phyloP scores from a whole-genome alignment of 2,329 filamentous ascomycete species.

The Pezicula rhizophila region DNA sequence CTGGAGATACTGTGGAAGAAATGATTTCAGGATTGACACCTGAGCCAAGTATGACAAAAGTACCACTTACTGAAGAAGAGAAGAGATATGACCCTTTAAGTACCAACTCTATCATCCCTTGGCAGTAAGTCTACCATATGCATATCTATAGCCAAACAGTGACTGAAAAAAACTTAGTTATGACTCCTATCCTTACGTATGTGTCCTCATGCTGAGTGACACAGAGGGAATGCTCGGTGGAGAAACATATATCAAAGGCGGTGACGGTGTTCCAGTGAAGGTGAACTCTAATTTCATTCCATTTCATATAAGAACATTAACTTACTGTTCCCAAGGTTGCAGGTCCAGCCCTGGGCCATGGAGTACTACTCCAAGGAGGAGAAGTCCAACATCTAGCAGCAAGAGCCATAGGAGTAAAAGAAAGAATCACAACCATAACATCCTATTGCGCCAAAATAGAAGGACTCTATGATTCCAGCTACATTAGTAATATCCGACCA shows the following conservation, averaged over 20 bases:
- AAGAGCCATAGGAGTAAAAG: conserved; percentile 27
- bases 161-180: conserved; percentile 9
- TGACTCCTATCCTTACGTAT: conserved; percentile 39
- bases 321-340: conserved; percentile 9
- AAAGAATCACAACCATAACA: conserved; percentile 35
- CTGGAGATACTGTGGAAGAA: conserved; percentile 11
- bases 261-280: conserved; percentile 31
- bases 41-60: conserved; percentile 14
- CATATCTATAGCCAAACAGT: not conserved
- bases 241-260: conserved; percentile 51
- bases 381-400: conserved; percentile 33
- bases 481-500: conserved; percentile 18
- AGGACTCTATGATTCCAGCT: conserved; percentile 17
- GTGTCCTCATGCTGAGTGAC: conserved; percentile 39
- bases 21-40: conserved; percentile 10
- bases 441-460: conserved; percentile 28
- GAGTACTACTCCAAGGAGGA: conserved; percentile 33
- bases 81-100: conserved; percentile 15
- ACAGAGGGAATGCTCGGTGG: conserved; percentile 36
- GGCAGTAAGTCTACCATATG: conserved; percentile 15
- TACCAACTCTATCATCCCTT: conserved; percentile 15
- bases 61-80: conserved; percentile 12
- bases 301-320: not conserved
- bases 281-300: conserved; percentile 14
- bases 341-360: conserved; percentile 23